These are phyloP conservation scores for Cytidiella melzeri DNA, from an alignment of 768 basidiomycete species.

Conservation along the genomic window DNA sequence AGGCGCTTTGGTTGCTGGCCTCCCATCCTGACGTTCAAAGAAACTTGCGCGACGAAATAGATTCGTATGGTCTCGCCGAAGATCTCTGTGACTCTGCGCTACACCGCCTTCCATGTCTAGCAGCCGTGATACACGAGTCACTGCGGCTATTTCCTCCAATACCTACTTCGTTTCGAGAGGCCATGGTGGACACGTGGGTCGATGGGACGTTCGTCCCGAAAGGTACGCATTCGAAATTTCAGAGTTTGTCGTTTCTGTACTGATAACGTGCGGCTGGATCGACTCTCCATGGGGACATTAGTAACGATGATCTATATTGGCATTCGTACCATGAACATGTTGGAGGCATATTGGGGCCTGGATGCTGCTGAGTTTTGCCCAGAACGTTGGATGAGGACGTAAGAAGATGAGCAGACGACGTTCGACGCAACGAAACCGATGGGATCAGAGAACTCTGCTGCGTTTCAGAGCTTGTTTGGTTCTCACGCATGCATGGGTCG, in stretches of 20 bases:
- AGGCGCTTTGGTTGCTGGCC: neutral
- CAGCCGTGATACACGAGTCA: slow-evolving; percentile 28
- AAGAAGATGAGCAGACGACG: neutral
- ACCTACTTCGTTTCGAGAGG: slow-evolving; percentile 3
- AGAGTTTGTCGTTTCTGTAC: no score
- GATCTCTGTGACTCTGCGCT: slow-evolving; percentile 12
- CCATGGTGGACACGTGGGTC: neutral
- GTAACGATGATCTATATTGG: slow-evolving; percentile 40
- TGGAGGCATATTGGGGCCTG: slow-evolving; percentile 51
- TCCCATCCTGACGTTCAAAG: neutral
- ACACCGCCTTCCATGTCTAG: slow-evolving; percentile 25
- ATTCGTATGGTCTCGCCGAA: neutral
- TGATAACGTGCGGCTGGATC: no score
- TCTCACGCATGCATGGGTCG: neutral
- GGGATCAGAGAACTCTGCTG: neutral
- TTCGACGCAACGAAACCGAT: neutral
- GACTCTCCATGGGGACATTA: no score
- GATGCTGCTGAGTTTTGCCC: slow-evolving; percentile 55
- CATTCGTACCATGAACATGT: slow-evolving; percentile 41
- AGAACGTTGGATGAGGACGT: slow-evolving; percentile 48
- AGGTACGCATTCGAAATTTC: no score
- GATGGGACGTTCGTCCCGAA: neutral
- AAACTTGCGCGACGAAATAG: neutral
- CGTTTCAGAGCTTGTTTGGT: neutral
- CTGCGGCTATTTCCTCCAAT: slow-evolving; percentile 28